Percentiles rank a stretch among this genome's conserved stretches.
phyloP scores from a whole-genome alignment of 2,329 filamentous ascomycete species.

The Blastomyces percursus region DNA sequence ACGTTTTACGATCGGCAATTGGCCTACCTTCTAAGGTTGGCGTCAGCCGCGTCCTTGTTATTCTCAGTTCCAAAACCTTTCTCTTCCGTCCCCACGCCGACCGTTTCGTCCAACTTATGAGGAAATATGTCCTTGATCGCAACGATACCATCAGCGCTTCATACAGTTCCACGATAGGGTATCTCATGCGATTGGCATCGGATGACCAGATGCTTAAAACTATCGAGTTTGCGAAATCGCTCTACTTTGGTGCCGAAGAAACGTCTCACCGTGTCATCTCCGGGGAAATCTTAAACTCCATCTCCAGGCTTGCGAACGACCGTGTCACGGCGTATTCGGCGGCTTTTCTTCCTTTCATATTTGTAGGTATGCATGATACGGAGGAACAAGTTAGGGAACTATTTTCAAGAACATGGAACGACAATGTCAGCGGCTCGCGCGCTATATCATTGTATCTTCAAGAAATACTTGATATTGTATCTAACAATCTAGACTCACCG shows the following conservation, averaged over 20 bases:
- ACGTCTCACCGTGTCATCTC: slow-evolving; percentile 62
- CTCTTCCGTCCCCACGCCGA: slow-evolving; percentile 66
- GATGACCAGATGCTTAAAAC: slow-evolving; percentile 48
- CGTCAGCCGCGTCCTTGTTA: slow-evolving; percentile 72
- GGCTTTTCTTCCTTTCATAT: slow-evolving; percentile 72
- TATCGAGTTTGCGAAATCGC: slow-evolving; percentile 46
- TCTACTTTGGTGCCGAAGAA: slow-evolving; percentile 77
- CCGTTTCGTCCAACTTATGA: slow-evolving; percentile 62
- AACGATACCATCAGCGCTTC: slow-evolving; percentile 89
- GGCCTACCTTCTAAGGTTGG: slow-evolving; percentile 92
- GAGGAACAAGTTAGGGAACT: slow-evolving; percentile 67
- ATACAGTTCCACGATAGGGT: slow-evolving; percentile 78
- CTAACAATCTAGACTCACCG: slow-evolving; percentile 60
- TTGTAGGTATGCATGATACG: slow-evolving; percentile 74
- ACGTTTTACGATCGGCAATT: slow-evolving; percentile 71
- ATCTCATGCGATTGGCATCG: slow-evolving; percentile 59
- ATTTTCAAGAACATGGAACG: slow-evolving; percentile 79
- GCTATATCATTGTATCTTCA: slow-evolving; percentile 72
- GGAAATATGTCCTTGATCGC: slow-evolving; percentile 74
- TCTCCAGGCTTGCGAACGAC: slow-evolving; percentile 81
- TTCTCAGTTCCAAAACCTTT: slow-evolving; percentile 65
- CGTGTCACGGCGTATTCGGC: slow-evolving; percentile 69
- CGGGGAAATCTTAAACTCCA: slow-evolving; percentile 69
- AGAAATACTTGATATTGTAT: slow-evolving; percentile 64
- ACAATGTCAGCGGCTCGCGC: slow-evolving; percentile 76